A percentile compares a stretch with the other conserved stretches of the same genome.
phyloP scores from a whole-genome alignment of 1,284 basidiomycete genomes.

The Puccinia triticina region DNA sequence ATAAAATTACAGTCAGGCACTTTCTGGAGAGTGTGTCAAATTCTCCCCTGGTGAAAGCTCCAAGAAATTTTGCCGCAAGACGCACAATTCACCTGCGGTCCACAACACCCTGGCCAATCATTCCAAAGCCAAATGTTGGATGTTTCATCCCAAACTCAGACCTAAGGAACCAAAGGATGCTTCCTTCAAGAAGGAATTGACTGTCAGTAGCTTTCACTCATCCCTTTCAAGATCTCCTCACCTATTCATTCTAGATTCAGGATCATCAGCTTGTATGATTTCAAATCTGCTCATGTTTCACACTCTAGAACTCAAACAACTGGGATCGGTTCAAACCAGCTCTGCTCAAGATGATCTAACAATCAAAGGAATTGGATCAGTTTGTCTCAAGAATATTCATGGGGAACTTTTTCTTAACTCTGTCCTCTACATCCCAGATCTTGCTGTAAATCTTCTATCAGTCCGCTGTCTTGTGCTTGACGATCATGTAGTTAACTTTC shows the following conservation, averaged over 20 bases:
- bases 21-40: no score
- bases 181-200: neutral
- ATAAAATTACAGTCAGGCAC: no score
- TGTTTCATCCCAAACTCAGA: neutral
- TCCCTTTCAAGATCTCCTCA: neutral
- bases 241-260: conserved; percentile 1
- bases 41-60: no score
- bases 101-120: neutral
- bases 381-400: neutral
- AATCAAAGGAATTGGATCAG: neutral
- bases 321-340: no score
- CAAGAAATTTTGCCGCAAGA: neutral
- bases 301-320: neutral
- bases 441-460: no score
- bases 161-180: no score
- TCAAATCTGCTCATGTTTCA: neutral
- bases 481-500: no score
- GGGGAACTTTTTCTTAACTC: neutral
- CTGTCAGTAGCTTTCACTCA: neutral
- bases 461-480: no score
- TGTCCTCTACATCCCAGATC: no score
- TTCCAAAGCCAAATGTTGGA: conserved; percentile 7
- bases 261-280: conserved; percentile 1
- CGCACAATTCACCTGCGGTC: no score
- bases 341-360: neutral